A percentile compares a stretch with the other conserved stretches of the same genome.
Evolutionary conservation across 108 stramenopile species (phyloP).

Genomic region (Fragilaria crotonensis): DNA sequence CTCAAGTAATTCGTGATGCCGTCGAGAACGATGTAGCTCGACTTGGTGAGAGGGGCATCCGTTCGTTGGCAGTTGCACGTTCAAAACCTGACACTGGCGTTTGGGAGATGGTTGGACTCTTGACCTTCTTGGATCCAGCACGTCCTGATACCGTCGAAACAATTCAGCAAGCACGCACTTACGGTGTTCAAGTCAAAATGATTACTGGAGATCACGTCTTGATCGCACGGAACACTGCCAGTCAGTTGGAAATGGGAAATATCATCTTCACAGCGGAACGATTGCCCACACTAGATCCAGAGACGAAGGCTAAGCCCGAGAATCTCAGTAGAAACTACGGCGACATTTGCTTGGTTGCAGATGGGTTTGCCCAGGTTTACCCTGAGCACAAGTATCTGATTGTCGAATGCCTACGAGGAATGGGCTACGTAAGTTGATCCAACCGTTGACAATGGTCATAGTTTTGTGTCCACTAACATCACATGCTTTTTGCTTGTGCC

Average conservation of each 20-base stretch:
- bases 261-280: constrained; percentile 35
- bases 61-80: constrained; percentile 56
- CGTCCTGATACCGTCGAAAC: constrained; percentile 71
- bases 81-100: constrained; percentile 28
- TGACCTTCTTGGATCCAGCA: constrained; percentile 82
- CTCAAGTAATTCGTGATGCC: constrained; percentile 16
- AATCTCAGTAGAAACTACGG: constrained; percentile 25
- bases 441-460: not conserved
- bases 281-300: constrained; percentile 36
- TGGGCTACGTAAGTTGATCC: constrained; percentile 20
- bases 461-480: not conserved
- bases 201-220: constrained; percentile 79
- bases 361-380: constrained; percentile 74
- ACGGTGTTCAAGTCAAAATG: constrained; percentile 81
- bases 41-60: constrained; percentile 61
- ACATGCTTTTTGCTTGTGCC: not conserved
- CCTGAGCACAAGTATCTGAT: constrained; percentile 82
- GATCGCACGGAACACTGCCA: constrained; percentile 70
- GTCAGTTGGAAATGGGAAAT: constrained; percentile 47
- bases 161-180: constrained; percentile 34
- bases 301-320: constrained; percentile 34
- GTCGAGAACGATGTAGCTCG: constrained; percentile 42
- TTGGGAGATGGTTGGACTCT: constrained; percentile 62
- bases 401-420: constrained; percentile 48
- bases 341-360: constrained; percentile 37